Conservation (phyloP, 2,329 filamentous ascomycete genomes). For the Orbilia javanica region DNA sequence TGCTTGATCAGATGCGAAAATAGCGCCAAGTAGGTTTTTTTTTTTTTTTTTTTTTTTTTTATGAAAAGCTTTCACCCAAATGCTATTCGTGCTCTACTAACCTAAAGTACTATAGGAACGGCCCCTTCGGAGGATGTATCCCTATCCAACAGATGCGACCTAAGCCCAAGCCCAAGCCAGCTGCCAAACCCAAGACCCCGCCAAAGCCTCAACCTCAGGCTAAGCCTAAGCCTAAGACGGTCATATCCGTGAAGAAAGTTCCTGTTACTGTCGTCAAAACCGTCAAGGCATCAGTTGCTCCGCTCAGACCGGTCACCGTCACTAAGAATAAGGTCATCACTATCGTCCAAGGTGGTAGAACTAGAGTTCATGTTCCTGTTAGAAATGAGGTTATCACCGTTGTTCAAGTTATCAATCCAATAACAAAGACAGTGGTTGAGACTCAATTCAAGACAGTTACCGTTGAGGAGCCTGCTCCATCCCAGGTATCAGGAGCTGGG, state of each 20-base stretch:
- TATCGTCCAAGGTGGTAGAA: neutral
- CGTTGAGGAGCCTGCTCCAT: neutral
- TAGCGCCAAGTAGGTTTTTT: neutral
- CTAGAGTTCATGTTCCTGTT: neutral
- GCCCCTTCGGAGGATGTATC: constrained; percentile 4
- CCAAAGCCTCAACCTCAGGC: neutral
- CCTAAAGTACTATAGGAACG: neutral
- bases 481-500: neutral
- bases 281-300: neutral
- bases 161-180: neutral
- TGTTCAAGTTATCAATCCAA: neutral
- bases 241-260: neutral
- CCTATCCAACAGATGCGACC: neutral
- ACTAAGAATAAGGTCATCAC: neutral
- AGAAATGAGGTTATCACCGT: neutral
- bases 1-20: constrained; percentile 2
- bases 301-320: neutral
- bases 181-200: neutral
- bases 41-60: too few species aligned
- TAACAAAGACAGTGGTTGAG: neutral
- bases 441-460: neutral
- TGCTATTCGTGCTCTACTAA: too few species aligned
- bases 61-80: too few species aligned
- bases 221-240: neutral
- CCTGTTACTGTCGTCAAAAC: neutral